Conservation (phyloP, 1,139 yeast species). For the Yamadazyma songkhlaensis region DNA sequence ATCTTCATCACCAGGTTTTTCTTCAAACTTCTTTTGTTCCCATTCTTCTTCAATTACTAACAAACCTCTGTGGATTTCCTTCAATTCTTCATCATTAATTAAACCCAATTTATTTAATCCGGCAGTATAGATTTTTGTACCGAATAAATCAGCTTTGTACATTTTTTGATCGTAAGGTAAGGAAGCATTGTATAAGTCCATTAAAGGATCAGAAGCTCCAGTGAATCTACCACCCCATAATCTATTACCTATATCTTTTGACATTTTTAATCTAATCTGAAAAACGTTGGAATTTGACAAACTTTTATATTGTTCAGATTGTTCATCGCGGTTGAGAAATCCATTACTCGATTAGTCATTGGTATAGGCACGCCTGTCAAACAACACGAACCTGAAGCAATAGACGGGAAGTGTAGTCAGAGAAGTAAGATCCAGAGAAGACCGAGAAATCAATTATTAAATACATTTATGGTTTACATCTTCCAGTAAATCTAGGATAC, state of each 20-base stretch:
- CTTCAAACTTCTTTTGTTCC: slow-evolving; percentile 69
- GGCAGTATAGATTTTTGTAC: slow-evolving; percentile 88
- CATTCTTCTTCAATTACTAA: slow-evolving; percentile 73
- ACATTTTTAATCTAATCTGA: slow-evolving; percentile 1
- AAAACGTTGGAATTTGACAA: not conserved
- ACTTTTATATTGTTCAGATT: slow-evolving; percentile 15
- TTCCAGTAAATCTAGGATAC: slow-evolving; percentile 96
- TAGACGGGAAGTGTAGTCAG: not conserved
- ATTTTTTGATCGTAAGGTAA: slow-evolving; percentile 92
- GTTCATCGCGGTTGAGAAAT: slow-evolving; percentile 33
- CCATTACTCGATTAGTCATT: slow-evolving; percentile 22
- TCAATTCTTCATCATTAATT: slow-evolving; percentile 66
- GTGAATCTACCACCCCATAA: slow-evolving; percentile 99
- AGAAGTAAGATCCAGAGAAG: not conserved
- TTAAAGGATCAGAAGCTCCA: slow-evolving; percentile 92
- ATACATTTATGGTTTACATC: slow-evolving; percentile 78
- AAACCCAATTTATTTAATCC: slow-evolving; percentile 81
- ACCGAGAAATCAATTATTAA: not conserved
- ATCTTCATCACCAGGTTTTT: slow-evolving; percentile 93
- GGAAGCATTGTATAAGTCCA: slow-evolving; percentile 96
- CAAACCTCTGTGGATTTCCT: slow-evolving; percentile 80
- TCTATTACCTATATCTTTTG: slow-evolving; percentile 53
- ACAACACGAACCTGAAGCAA: no score
- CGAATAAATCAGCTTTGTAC: slow-evolving; percentile 92
- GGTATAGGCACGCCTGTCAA: slow-evolving; percentile 3